Percentiles rank a stretch among this genome's conserved stretches.
phyloP scores from a whole-genome alignment of 257 asterid species.

The Cinchona pubescens region DNA sequence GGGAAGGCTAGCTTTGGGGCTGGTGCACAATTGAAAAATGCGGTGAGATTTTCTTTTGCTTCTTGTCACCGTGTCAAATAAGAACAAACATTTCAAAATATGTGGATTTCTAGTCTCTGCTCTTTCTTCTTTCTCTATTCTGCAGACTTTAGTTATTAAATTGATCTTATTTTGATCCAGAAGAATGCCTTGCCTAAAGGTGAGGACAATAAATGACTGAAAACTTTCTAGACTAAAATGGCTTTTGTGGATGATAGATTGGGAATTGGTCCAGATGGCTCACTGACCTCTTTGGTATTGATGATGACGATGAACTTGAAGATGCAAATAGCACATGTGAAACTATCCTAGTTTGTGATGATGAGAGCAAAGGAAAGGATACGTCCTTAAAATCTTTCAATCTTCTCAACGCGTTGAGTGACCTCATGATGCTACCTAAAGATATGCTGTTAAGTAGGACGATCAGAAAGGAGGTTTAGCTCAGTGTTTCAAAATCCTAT shows the following conservation, averaged over 20 bases:
- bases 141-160: not conserved
- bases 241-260: conserved; percentile 44
- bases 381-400: conserved; percentile 51
- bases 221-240: not conserved
- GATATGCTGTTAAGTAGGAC: conserved; percentile 67
- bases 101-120: not conserved
- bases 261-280: conserved; percentile 94
- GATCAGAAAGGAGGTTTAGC: conserved; percentile 64
- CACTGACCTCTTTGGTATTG: conserved; percentile 60
- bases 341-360: conserved; percentile 39
- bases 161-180: not conserved
- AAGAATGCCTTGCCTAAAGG: not conserved
- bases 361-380: conserved; percentile 32
- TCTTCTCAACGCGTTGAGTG: conserved; percentile 80
- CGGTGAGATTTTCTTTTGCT: conserved; percentile 40
- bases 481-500: conserved; percentile 15
- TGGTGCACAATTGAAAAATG: conserved; percentile 83
- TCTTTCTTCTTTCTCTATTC: not conserved
- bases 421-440: conserved; percentile 96
- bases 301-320: conserved; percentile 45
- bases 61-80: not conserved
- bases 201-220: not conserved
- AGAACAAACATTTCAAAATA: not conserved
- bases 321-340: conserved; percentile 28
- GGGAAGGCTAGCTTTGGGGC: conserved; percentile 84